A percentile compares a stretch with the other conserved stretches of the same genome.
Evolutionary conservation across 371 early-diverging fungal genomes (phyloP).

Genomic region (Rhizopus delemar): DNA sequence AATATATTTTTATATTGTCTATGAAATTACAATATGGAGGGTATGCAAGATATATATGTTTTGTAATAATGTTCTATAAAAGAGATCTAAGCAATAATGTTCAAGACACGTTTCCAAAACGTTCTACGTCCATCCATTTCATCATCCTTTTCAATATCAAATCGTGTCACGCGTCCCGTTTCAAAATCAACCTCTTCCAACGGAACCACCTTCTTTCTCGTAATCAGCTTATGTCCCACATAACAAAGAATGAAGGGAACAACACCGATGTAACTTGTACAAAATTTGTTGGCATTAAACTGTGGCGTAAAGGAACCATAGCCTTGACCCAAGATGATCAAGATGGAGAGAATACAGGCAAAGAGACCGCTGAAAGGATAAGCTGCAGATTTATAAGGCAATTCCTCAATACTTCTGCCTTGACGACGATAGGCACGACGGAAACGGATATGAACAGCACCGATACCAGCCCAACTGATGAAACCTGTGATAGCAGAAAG

Average conservation of each 20-base stretch:
- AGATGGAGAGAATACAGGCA: conserved; percentile 43
- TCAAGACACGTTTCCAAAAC: neutral
- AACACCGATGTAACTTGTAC: conserved; percentile 45
- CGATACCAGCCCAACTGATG: conserved; percentile 78
- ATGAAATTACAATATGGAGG: too few species aligned
- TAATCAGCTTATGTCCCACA: conserved; percentile 47
- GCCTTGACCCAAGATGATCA: conserved; percentile 64
- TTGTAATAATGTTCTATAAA: neutral
- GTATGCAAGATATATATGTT: too few species aligned
- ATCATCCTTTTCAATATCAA: conserved; percentile 38
- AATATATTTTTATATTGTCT: too few species aligned
- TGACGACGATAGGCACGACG: conserved; percentile 77
- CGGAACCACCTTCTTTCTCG: conserved; percentile 56
- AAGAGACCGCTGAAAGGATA: conserved; percentile 69
- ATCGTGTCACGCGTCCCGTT: conserved; percentile 32
- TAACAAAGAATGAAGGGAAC: conserved; percentile 50
- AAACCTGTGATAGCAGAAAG: conserved; percentile 77
- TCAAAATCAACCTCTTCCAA: conserved; percentile 47
- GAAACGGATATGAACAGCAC: conserved; percentile 79
- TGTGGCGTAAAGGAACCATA: conserved; percentile 30
- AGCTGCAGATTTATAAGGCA: conserved; percentile 71
- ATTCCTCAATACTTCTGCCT: conserved; percentile 59
- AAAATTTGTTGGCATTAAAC: conserved; percentile 30
- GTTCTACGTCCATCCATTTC: conserved; percentile 18
- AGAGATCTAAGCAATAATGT: neutral